These are phyloP conservation scores for Coemansia sp. DNA, from an alignment of 192 early-diverging fungal genomes.

Conservation along the genomic window DNA sequence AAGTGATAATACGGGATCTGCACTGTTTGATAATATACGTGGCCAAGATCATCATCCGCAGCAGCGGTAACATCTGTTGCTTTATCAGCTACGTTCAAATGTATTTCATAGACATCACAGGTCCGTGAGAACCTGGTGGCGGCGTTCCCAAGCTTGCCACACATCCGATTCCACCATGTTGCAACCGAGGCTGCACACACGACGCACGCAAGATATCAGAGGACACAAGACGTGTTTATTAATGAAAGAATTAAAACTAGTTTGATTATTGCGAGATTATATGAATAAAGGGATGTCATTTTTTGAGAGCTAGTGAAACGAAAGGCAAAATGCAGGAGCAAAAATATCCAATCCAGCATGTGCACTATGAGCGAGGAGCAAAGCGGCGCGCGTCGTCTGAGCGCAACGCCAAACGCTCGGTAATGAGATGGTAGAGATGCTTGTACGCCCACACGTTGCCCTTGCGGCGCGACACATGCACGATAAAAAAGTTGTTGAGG, in stretches of 20 bases:
- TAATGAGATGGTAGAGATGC: conserved; percentile 66
- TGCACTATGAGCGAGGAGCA: conserved; percentile 8
- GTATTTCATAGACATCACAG: not conserved
- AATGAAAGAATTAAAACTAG: no score
- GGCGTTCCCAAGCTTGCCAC: conserved; percentile 4
- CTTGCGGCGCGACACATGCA: conserved; percentile 68
- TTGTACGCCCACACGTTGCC: conserved; percentile 81
- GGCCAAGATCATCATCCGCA: not conserved
- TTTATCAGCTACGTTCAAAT: not conserved
- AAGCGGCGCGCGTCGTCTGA: conserved; percentile 39
- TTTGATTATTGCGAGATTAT: no score
- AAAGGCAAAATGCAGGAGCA: no score
- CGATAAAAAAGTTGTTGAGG: conserved; percentile 72
- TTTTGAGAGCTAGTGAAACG: no score
- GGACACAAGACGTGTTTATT: no score
- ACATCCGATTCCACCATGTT: not conserved
- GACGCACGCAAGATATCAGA: no score
- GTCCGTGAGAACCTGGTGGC: not conserved
- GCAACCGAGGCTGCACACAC: no score
- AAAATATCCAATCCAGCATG: no score
- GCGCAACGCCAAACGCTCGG: conserved; percentile 47
- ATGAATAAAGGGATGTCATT: no score
- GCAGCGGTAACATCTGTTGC: not conserved
- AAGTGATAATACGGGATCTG: no score
- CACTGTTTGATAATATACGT: no score